A percentile compares a stretch with the other conserved stretches of the same genome.
Evolutionary conservation across 257 asterid genomes (phyloP).

Genomic region (Haberlea rhodopensis): DNA sequence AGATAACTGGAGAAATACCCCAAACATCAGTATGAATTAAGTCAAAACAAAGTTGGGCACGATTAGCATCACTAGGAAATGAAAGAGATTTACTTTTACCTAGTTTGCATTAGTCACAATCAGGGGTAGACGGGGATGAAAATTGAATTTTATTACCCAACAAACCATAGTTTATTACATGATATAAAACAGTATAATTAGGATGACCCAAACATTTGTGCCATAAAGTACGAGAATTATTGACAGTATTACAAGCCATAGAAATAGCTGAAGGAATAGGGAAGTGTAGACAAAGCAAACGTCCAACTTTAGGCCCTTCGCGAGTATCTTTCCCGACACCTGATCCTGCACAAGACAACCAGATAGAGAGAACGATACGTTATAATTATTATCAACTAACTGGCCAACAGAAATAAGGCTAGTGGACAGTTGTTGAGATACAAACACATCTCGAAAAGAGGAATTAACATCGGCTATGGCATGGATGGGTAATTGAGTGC

Average conservation of each 20-base stretch:
- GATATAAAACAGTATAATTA: background rate
- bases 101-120: no score
- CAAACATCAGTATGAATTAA: no score
- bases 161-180: slow-evolving; percentile 5
- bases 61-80: no score
- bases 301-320: slow-evolving; percentile 22
- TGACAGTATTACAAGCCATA: background rate
- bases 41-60: no score
- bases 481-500: background rate
- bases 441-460: no score
- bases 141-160: no score
- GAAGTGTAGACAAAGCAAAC: background rate
- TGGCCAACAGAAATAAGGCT: slow-evolving; percentile 10
- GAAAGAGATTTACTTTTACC: no score
- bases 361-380: background rate
- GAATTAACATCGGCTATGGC: slow-evolving; percentile 5
- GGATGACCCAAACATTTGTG: slow-evolving; percentile 17
- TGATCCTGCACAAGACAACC: slow-evolving; percentile 14
- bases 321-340: slow-evolving; percentile 1
- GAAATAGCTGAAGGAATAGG: background rate
- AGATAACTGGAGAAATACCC: background rate
- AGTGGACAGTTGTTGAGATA: no score
- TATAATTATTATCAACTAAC: slow-evolving; percentile 1
- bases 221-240: background rate
- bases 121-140: no score